Conservation (phyloP, 2,329 filamentous ascomycete genomes). For the Botrytis pseudocinerea region DNA sequence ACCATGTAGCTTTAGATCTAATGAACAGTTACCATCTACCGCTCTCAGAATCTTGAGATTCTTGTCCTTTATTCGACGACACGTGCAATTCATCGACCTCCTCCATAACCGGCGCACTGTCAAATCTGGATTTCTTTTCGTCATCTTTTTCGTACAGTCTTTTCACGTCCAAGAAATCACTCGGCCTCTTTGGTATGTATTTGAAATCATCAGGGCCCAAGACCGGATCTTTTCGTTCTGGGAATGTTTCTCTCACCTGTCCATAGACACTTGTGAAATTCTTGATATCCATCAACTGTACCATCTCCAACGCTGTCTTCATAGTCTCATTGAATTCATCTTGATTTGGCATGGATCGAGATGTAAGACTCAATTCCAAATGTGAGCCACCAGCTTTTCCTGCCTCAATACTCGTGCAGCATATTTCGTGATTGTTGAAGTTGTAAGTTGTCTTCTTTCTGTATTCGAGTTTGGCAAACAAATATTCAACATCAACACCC, state of each 20-base stretch:
- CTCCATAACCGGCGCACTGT: too few species aligned
- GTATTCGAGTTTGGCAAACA: constrained; percentile 39
- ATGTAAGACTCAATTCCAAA: constrained; percentile 35
- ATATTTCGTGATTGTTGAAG: constrained; percentile 34
- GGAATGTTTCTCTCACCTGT: constrained; percentile 4
- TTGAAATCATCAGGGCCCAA: constrained; percentile 12
- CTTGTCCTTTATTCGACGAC: not conserved
- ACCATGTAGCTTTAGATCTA: not conserved
- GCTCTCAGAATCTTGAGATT: not conserved
- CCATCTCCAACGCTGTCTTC: constrained; percentile 25
- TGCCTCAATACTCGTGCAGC: constrained; percentile 37
- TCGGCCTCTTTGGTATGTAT: constrained; percentile 12
- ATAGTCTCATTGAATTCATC: constrained; percentile 29
- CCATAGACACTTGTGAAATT: constrained; percentile 5
- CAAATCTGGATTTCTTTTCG: not conserved
- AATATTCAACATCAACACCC: constrained; percentile 37
- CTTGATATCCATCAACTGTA: constrained; percentile 13
- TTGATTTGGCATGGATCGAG: constrained; percentile 10
- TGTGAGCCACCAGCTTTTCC: constrained; percentile 39
- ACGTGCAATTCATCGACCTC: not conserved
- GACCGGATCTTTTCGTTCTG: not conserved
- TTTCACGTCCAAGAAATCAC: constrained; percentile 10
- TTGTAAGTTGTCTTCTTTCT: constrained; percentile 31
- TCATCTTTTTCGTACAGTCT: not conserved
- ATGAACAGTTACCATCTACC: not conserved